Conservation (phyloP, 805 yeast species). For the Soucietia sequanensis region DNA sequence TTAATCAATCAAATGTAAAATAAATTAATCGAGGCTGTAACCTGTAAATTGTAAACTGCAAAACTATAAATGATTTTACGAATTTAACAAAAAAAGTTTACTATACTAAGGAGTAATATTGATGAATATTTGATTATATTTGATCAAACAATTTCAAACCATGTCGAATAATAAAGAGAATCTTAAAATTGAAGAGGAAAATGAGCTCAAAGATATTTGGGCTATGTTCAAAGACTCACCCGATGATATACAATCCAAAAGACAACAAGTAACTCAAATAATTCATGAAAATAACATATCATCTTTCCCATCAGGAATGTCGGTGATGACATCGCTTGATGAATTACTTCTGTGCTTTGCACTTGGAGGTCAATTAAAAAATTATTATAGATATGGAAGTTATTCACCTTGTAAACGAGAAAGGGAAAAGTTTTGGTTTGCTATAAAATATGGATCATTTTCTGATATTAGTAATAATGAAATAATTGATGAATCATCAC, state of each 20-base stretch:
- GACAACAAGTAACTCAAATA: conserved; percentile 19
- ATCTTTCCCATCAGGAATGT: conserved; percentile 32
- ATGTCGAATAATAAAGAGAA: too few relatives aligned
- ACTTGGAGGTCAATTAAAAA: conserved; percentile 83
- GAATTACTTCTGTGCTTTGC: conserved; percentile 85
- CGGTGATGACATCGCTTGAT: conserved; percentile 73
- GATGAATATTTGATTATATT: too few relatives aligned
- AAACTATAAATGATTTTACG: too few relatives aligned
- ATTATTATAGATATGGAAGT: conserved; percentile 81
- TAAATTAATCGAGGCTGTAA: too few relatives aligned
- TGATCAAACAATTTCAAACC: too few relatives aligned
- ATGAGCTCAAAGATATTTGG: conserved; percentile 31
- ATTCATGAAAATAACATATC: conserved; percentile 17
- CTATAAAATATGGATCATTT: conserved; percentile 53
- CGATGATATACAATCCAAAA: conserved; percentile 22
- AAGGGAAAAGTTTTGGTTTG: conserved; percentile 76
- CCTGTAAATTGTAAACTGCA: too few relatives aligned
- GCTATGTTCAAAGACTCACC: conserved; percentile 28
- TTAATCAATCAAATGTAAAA: too few relatives aligned
- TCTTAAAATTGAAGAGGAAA: conserved; percentile 18
- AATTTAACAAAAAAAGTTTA: too few relatives aligned
- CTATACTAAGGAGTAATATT: too few relatives aligned
- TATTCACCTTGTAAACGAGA: conserved; percentile 69
- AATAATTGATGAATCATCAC: conserved; percentile 16
- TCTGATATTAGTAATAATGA: conserved; percentile 15